phyloP scores from a whole-genome alignment of 2,329 filamentous ascomycete species.

The Alternaria rosae region DNA sequence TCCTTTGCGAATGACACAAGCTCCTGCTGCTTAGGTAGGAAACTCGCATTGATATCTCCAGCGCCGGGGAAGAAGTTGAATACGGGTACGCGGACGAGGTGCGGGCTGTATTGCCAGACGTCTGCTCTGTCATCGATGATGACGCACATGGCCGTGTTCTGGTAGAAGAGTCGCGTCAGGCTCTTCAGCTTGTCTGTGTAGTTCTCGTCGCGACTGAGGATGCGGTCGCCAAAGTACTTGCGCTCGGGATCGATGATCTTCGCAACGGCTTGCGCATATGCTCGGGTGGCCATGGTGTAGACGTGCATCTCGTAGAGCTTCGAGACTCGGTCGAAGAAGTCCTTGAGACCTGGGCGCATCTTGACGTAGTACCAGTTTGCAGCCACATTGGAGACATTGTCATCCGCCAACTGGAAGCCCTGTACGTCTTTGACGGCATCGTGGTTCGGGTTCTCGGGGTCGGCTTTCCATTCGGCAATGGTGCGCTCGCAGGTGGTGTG shows the following conservation, averaged over 20 bases:
- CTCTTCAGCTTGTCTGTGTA: slow-evolving; percentile 91
- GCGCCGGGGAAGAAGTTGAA: slow-evolving; percentile 99
- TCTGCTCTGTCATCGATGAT: slow-evolving; percentile 98
- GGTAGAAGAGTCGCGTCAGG: slow-evolving; percentile 88
- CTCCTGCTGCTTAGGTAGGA: slow-evolving; percentile 76
- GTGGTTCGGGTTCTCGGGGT: slow-evolving; percentile 88
- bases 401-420: slow-evolving; percentile 87
- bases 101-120: slow-evolving; percentile 92
- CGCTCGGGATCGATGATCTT: slow-evolving; percentile 90
- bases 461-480: slow-evolving; percentile 92
- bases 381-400: slow-evolving; percentile 55
- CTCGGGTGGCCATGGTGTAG: slow-evolving; percentile 98
- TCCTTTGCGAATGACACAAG: slow-evolving; percentile 37
- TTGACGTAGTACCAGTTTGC: slow-evolving; percentile 93
- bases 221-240: slow-evolving; percentile 89
- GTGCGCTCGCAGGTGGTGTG: slow-evolving; percentile 98
- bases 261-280: slow-evolving; percentile 92
- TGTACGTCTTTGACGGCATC: slow-evolving; percentile 87
- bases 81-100: slow-evolving; percentile 91
- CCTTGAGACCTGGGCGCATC: slow-evolving; percentile 82
- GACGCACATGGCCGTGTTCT: slow-evolving; percentile 98
- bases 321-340: slow-evolving; percentile 80
- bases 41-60: slow-evolving; percentile 98
- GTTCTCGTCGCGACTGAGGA: slow-evolving; percentile 96
- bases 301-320: slow-evolving; percentile 93